A percentile compares a stretch with the other conserved stretches of the same genome.
These are phyloP conservation scores for Termitomyces sp. DNA, from an alignment of 768 basidiomycete genomes.

Conservation along the genomic window DNA sequence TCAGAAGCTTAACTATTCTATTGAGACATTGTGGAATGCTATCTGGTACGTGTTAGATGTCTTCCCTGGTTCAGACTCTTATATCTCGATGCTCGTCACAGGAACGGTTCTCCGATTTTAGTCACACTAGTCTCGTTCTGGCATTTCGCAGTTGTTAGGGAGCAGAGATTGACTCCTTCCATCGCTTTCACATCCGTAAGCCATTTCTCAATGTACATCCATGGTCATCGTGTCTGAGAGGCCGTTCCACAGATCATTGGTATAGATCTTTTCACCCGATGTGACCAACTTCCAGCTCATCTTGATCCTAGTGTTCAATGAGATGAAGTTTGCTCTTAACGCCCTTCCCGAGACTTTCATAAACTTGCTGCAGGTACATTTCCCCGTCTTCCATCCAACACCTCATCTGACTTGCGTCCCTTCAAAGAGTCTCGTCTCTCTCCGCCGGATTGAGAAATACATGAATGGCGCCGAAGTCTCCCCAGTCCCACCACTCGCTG, in stretches of 20 bases:
- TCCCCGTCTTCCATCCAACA: not conserved
- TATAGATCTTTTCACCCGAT: slow-evolving; percentile 20
- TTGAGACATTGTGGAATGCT: slow-evolving; percentile 57
- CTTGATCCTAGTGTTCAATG: slow-evolving; percentile 61
- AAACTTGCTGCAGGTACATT: slow-evolving; percentile 70
- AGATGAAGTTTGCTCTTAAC: slow-evolving; percentile 85
- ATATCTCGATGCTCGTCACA: slow-evolving; percentile 16
- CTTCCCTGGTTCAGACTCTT: not conserved
- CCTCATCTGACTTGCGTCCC: not conserved
- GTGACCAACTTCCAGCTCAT: not conserved
- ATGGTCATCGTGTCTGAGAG: not conserved
- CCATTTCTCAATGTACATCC: slow-evolving; percentile 15
- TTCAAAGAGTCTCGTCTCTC: slow-evolving; percentile 66
- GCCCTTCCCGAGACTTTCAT: slow-evolving; percentile 90
- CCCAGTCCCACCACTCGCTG: slow-evolving; percentile 48
- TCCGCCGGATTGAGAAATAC: slow-evolving; percentile 90
- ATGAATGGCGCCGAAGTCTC: slow-evolving; percentile 69
- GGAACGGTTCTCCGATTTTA: slow-evolving; percentile 60
- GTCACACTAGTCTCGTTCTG: slow-evolving; percentile 60
- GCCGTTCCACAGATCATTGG: slow-evolving; percentile 29
- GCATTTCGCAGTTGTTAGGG: slow-evolving; percentile 69
- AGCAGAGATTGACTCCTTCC: slow-evolving; percentile 69
- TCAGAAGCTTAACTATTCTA: slow-evolving; percentile 81
- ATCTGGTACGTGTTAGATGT: slow-evolving; percentile 28
- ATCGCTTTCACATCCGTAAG: slow-evolving; percentile 72